Percentiles rank a stretch among this genome's conserved stretches.
Evolutionary conservation across 495 filamentous ascomycete species (phyloP).

Genomic region (Aspergillus steynii): DNA sequence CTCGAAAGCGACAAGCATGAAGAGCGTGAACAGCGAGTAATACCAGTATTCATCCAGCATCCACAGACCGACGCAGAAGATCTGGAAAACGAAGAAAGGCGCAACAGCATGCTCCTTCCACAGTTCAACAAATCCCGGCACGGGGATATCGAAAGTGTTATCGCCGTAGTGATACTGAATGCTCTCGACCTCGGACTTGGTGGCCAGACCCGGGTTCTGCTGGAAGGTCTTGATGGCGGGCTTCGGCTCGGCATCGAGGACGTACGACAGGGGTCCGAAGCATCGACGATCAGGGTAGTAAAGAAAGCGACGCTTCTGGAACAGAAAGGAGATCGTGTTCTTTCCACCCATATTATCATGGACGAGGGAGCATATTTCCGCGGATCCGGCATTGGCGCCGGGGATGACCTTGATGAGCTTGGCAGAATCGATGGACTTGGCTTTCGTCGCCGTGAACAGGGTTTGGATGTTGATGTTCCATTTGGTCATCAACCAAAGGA

Average conservation of each 20-base stretch:
- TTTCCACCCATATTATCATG: conserved; percentile 72
- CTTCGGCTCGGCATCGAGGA: conserved; percentile 80
- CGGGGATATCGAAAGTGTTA: conserved; percentile 97
- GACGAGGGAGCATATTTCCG: conserved; percentile 82
- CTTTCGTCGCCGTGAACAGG: conserved; percentile 75
- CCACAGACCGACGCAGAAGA: conserved; percentile 98
- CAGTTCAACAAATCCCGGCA: conserved; percentile 91
- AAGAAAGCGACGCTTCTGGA: conserved; percentile 97
- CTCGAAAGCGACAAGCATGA: conserved; percentile 97
- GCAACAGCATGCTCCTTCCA: conserved; percentile 98
- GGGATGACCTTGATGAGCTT: conserved; percentile 91
- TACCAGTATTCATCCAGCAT: conserved; percentile 99
- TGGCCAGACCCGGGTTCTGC: conserved; percentile 68
- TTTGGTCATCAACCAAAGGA: conserved; percentile 93
- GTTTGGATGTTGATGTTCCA: conserved; percentile 90
- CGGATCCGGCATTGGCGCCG: conserved; percentile 79
- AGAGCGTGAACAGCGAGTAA: conserved; percentile 96
- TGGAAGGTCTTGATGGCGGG: conserved; percentile 77
- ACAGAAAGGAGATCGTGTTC: conserved; percentile 83
- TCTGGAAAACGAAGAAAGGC: conserved; percentile 98
- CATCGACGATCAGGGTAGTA: conserved; percentile 66
- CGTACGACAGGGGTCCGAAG: conserved; percentile 82
- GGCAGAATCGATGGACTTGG: conserved; percentile 73
- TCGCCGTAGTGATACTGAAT: conserved; percentile 91
- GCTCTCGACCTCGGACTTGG: conserved; percentile 68